Percentiles rank a stretch among this genome's conserved stretches.
Conservation (phyloP, 805 yeast species). For the Spathaspora sp. region DNA sequence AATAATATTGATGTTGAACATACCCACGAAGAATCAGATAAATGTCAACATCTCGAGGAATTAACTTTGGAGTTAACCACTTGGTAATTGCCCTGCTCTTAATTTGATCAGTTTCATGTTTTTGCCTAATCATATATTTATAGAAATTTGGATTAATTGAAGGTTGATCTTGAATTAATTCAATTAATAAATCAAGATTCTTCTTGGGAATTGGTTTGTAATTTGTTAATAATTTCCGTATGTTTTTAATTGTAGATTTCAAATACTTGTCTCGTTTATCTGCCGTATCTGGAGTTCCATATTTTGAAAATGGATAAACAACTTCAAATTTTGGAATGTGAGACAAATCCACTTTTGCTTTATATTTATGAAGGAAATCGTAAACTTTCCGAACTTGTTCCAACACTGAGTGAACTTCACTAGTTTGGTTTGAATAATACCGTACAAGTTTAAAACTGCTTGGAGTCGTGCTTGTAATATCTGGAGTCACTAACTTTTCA, state of each 20-base stretch:
- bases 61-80: conserved; percentile 14
- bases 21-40: conserved; percentile 23
- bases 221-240: conserved; percentile 16
- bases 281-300: conserved; percentile 29
- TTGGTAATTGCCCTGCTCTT: not conserved
- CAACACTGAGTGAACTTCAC: not conserved
- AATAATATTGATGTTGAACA: conserved; percentile 26
- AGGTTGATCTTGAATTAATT: conserved; percentile 12
- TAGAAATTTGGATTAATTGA: conserved; percentile 3
- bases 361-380: not conserved
- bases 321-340: conserved; percentile 27
- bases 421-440: not conserved
- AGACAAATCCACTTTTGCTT: not conserved
- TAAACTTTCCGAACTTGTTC: not conserved
- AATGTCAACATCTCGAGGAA: conserved; percentile 29
- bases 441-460: not conserved
- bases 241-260: conserved; percentile 17
- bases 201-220: conserved; percentile 19
- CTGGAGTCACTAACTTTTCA: not conserved
- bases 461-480: not conserved
- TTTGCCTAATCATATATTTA: conserved; percentile 1
- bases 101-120: conserved; percentile 6
- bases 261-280: conserved; percentile 23
- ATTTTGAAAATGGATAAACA: conserved; percentile 24
- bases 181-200: conserved; percentile 14